A percentile compares a stretch with the other conserved stretches of the same genome.
Evolutionary conservation across 1,284 basidiomycete species (phyloP).

Genomic region (Marasmius tenuissimus): DNA sequence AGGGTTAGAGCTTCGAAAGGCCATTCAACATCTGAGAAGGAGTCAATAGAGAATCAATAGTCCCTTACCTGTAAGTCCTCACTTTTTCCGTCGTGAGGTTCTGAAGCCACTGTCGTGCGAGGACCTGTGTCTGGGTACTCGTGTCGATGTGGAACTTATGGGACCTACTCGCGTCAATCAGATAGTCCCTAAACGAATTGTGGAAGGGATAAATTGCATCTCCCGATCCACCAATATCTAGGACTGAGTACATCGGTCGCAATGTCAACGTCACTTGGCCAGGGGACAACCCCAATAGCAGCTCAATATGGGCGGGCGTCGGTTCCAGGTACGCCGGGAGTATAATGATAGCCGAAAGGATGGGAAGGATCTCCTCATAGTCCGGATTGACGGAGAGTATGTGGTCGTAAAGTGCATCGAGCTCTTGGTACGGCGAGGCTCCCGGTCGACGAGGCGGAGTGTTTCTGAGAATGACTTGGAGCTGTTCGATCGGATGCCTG

Average conservation of each 20-base stretch:
- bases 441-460: background rate
- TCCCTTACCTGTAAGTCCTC: too few relatives aligned
- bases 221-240: background rate
- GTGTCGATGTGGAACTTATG: background rate
- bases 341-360: background rate
- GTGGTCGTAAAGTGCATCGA: conserved; percentile 17
- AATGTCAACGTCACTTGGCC: background rate
- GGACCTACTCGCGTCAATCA: background rate
- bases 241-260: background rate
- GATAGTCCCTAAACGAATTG: background rate
- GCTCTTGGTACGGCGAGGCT: conserved; percentile 18
- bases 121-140: too few relatives aligned
- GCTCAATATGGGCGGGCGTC: background rate
- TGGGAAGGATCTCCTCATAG: background rate
- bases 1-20: too few relatives aligned
- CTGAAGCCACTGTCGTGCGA: too few relatives aligned
- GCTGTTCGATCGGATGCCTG: conserved; percentile 20
- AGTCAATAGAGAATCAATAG: too few relatives aligned
- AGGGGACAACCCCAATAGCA: background rate
- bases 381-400: background rate
- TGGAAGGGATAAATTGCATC: background rate
- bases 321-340: background rate
- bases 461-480: conserved; percentile 18
- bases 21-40: too few relatives aligned
- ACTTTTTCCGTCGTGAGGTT: too few relatives aligned